Base-by-base conservation (phyloP, 202 grass and related monocot genomes). In the Musa balbisiana region DNA sequence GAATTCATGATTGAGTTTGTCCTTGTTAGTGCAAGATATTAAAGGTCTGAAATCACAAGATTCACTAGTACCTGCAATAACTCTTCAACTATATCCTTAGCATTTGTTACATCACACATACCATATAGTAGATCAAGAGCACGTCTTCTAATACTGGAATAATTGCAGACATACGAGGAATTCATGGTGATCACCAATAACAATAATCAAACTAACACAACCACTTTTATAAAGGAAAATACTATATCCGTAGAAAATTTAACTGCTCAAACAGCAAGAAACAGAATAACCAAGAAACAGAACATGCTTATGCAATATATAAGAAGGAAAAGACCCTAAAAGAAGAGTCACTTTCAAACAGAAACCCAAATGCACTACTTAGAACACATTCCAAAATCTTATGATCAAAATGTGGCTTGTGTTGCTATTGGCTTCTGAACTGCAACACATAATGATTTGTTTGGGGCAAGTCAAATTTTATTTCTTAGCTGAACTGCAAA, bases 51-150 rank as follows among this genome's bases (percentile, higher is more conserved):
- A 73, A 16, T 50, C 64, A 80, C 23, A 79, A 53, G 27, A 74
- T 83, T 73, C 69, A 59, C 21, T 73, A 72, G 4, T 92, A 98
- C 95, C 95, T 95, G 91, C 87, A 99, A 84, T 64, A 99, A 88
- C 78, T 99, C 95, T 75, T 99, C 95, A 0, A 99, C 95, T 80
- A 99, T 99, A 88, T 99, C 95, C 85, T 95, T 99, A 0, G 95
- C 95, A 68, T 99, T 99, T 62, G 91, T 92, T 69, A 99, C 87
- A 88, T 99, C 95, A 82, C 95, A 99, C 91, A 99, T 99, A 53
- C 95, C 95, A 85, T 99, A 99, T 29, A 99, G 70, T 73, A 99
- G 83, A 92, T 99, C 95, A 76, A 99, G 95, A 87, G 95, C 91
- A 62, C 95, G 87, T 55, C 91, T 89, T 85, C 95, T 87, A 88